Conservation (phyloP, 2,329 filamentous ascomycete species). For the Verticillium albo-atrum region DNA sequence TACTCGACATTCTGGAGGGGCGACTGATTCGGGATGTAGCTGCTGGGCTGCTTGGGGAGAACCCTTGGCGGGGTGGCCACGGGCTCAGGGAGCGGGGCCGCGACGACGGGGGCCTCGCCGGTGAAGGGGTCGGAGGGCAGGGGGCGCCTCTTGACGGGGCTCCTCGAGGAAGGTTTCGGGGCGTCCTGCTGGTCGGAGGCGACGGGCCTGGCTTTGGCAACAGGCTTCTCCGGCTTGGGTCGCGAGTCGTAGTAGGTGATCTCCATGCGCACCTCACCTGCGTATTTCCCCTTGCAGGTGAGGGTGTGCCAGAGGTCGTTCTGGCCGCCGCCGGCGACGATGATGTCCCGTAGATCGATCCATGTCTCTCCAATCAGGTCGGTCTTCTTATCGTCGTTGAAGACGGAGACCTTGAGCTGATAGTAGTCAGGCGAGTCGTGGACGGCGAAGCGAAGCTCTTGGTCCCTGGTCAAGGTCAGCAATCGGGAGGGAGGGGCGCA, state of each 20-base stretch:
- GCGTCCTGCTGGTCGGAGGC: conserved; percentile 30
- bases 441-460: conserved; percentile 92
- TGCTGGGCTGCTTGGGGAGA: conserved; percentile 35
- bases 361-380: conserved; percentile 94
- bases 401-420: conserved; percentile 90
- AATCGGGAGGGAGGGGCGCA: background rate
- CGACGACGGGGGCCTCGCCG: conserved; percentile 36
- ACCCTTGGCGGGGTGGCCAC: conserved; percentile 42
- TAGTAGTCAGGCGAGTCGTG: conserved; percentile 97
- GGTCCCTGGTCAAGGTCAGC: conserved; percentile 66
- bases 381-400: conserved; percentile 98
- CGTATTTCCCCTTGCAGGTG: conserved; percentile 88
- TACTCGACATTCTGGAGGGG: conserved; percentile 51
- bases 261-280: conserved; percentile 90
- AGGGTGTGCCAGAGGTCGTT: conserved; percentile 89
- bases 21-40: conserved; percentile 46
- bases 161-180: conserved; percentile 46
- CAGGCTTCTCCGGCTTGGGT: conserved; percentile 70
- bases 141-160: conserved; percentile 75
- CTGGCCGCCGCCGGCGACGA: conserved; percentile 85
- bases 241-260: conserved; percentile 93
- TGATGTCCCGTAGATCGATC: conserved; percentile 76
- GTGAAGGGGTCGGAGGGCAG: conserved; percentile 74
- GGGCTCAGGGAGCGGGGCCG: conserved; percentile 31
- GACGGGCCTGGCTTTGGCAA: conserved; percentile 47